Evolutionary conservation across 495 filamentous ascomycete genomes (phyloP).

Genomic region (Gamarada debralockiae): DNA sequence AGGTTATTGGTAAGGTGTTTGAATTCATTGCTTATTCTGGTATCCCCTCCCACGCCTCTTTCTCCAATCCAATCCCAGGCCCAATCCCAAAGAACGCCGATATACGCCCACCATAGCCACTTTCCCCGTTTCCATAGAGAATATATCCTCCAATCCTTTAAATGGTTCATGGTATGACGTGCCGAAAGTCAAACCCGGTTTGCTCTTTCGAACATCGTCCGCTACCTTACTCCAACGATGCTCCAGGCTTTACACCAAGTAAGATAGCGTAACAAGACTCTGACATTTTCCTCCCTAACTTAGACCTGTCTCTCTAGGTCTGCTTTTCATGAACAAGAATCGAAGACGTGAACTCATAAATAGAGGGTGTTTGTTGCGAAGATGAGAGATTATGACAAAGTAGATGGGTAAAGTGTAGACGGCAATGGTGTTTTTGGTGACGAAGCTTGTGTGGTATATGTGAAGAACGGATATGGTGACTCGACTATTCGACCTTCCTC

Average conservation of each 20-base stretch:
- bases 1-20: not conserved
- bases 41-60: constrained; percentile 15
- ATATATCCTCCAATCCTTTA: constrained; percentile 13
- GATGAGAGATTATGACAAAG: constrained; percentile 3
- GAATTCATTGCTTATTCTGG: constrained; percentile 21
- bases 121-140: not conserved
- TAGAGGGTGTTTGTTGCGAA: constrained; percentile 10
- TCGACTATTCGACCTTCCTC: constrained; percentile 56
- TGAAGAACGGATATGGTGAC: constrained; percentile 12
- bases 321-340: constrained; percentile 21
- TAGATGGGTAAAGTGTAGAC: not conserved
- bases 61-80: constrained; percentile 8
- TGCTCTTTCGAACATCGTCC: constrained; percentile 4
- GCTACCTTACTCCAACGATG: constrained; percentile 24
- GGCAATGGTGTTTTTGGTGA: not conserved
- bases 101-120: constrained; percentile 11
- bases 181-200: constrained; percentile 13
- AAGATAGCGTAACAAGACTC: constrained; percentile 20
- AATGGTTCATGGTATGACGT: constrained; percentile 10
- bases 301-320: not conserved
- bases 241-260: constrained; percentile 26
- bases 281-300: constrained; percentile 15
- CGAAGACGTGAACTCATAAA: constrained; percentile 23
- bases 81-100: constrained; percentile 14
- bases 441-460: not conserved